Conservation (phyloP, 495 filamentous ascomycete genomes). For the Neurospora terricola region DNA sequence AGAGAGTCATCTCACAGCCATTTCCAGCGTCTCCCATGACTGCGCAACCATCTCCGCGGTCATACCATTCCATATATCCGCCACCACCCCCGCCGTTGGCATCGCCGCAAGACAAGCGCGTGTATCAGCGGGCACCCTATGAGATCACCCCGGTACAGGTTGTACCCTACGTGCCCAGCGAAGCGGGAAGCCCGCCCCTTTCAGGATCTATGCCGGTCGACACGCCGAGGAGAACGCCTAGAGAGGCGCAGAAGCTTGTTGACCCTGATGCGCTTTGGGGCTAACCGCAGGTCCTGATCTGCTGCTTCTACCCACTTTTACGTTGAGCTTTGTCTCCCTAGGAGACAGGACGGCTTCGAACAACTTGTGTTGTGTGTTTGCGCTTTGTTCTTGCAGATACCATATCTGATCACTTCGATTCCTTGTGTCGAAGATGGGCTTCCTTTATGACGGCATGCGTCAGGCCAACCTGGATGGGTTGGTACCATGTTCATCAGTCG, state of each 20-base stretch:
- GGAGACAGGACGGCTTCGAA: not conserved
- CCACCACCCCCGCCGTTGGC: not conserved
- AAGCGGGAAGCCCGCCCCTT: not conserved
- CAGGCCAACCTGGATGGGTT: not conserved
- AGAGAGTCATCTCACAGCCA: slow-evolving; percentile 5
- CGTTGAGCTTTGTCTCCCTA: not conserved
- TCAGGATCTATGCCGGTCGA: not conserved
- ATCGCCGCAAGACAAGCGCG: slow-evolving; percentile 10
- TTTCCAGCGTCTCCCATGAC: not conserved
- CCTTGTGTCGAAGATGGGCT: not conserved
- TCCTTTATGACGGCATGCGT: not conserved
- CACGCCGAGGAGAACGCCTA: slow-evolving; percentile 2
- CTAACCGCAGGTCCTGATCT: not conserved
- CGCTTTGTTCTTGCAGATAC: not conserved
- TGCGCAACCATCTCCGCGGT: not conserved
- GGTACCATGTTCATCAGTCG: not conserved
- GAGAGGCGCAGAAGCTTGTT: slow-evolving; percentile 6
- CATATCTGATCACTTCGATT: not conserved
- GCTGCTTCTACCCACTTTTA: not conserved
- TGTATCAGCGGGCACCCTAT: slow-evolving; percentile 9
- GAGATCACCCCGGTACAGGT: slow-evolving; percentile 1
- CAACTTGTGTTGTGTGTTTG: not conserved
- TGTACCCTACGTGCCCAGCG: slow-evolving; percentile 4
- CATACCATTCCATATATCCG: not conserved
- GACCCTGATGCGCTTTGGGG: slow-evolving; percentile 10